Conservation (phyloP, 441 rosid species). For the Monsonia emarginata region DNA sequence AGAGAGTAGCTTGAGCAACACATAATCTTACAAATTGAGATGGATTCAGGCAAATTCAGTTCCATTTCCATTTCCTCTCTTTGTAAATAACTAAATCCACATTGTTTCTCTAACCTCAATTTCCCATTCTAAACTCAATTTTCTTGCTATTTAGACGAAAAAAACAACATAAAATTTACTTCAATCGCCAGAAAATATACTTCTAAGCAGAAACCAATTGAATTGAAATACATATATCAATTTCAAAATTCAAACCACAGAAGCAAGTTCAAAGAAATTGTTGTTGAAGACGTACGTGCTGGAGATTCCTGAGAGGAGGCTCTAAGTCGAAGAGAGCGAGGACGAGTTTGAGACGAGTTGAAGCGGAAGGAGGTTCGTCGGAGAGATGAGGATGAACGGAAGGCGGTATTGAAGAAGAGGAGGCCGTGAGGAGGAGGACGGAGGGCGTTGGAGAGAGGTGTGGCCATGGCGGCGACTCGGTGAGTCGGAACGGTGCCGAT, state of each 20-base stretch:
- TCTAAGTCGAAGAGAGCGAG: conserved; percentile 38
- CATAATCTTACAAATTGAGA: not conserved
- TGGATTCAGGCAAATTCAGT: not conserved
- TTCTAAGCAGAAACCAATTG: not conserved
- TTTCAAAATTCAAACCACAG: no score
- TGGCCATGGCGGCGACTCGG: conserved; percentile 24
- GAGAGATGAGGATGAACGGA: conserved; percentile 15
- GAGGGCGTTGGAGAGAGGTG: conserved; percentile 22
- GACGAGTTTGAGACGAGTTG: conserved; percentile 28
- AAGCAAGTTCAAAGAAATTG: not conserved
- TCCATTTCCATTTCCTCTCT: not conserved
- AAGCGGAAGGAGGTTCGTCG: conserved; percentile 25
- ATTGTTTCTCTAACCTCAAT: not conserved
- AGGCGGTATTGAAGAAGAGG: conserved; percentile 28
- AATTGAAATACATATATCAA: no score
- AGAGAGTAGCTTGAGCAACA: not conserved
- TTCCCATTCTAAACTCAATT: not conserved
- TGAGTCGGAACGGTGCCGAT: conserved; percentile 32
- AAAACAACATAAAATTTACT: not conserved
- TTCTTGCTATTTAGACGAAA: not conserved
- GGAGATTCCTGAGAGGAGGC: conserved; percentile 54
- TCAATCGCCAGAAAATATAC: not conserved
- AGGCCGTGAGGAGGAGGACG: conserved; percentile 20
- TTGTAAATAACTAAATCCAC: not conserved
- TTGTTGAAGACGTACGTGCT: not conserved